These are phyloP conservation scores for Alternaria angustiovoidea DNA, from an alignment of 2,329 filamentous ascomycete genomes.

Conservation along the genomic window DNA sequence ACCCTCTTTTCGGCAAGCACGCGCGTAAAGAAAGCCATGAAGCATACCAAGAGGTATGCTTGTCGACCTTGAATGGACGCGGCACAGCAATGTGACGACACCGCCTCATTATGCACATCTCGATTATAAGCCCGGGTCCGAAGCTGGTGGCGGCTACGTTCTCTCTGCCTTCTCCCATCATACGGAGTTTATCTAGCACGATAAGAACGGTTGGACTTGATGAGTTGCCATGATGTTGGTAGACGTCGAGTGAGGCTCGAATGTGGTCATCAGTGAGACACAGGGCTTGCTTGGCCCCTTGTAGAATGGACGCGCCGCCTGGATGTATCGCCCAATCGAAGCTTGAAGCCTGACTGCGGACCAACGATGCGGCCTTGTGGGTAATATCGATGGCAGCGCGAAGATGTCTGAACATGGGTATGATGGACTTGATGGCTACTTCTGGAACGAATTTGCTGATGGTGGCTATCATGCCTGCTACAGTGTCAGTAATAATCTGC, in stretches of 20 bases:
- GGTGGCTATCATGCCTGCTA: slow-evolving; percentile 29
- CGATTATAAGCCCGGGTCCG: slow-evolving; percentile 72
- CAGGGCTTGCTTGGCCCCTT: slow-evolving; percentile 68
- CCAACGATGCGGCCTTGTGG: slow-evolving; percentile 45
- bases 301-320: slow-evolving; percentile 71
- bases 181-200: slow-evolving; percentile 68
- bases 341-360: slow-evolving; percentile 56
- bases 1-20: neutral
- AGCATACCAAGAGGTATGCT: neutral
- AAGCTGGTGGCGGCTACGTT: slow-evolving; percentile 74
- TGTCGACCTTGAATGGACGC: neutral
- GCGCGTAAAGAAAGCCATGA: slow-evolving; percentile 2
- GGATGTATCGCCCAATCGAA: slow-evolving; percentile 80
- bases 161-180: slow-evolving; percentile 56
- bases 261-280: slow-evolving; percentile 69
- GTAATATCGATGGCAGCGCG: neutral
- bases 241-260: slow-evolving; percentile 73
- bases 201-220: slow-evolving; percentile 73
- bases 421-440: slow-evolving; percentile 24
- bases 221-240: slow-evolving; percentile 73
- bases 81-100: neutral
- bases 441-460: slow-evolving; percentile 36
- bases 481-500: neutral
- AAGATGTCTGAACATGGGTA: slow-evolving; percentile 46
- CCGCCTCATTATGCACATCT: slow-evolving; percentile 72